Base-by-base conservation (phyloP, 768 basidiomycete species). In the Tremella mesenterica region DNA sequence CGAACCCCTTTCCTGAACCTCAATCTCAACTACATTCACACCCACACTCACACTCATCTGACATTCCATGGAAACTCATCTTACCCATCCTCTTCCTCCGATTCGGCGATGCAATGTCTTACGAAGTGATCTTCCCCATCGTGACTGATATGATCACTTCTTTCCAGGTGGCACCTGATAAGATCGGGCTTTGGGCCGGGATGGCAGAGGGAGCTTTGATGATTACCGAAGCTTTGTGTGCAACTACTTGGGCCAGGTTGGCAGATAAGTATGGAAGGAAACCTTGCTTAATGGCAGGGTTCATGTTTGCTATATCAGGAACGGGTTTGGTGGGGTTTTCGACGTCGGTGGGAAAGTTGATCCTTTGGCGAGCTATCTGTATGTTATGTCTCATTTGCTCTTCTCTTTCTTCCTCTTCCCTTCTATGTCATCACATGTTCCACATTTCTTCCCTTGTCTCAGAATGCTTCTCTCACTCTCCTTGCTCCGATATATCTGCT, bases 81-180 rank as follows among this genome's bases (percentile, higher is more conserved):
- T 6, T 55, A 4, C 65, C 65, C 4, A 21, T 64, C 8, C 34
- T 64, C 21, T 28, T 58, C 10, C 54, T 61, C 29, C 63, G 63
- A 1, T 31, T 63, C 27, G 50, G 56, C 4, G 65, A 67, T 44
- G 57, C 65, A 8, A 49, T 61, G 51, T 49, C 52, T 30, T 68
- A 57, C 44, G 41, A 44, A 16, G 43, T 53, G 44, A 59, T 65
- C 23, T 65, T 69, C 52, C 64, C 67, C 13, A 53, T 61, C 44
- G 57, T 69, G 27, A 58, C 59, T 13, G 64, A 63, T 16, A 61
- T 63, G 57, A 49, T 69, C 26, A 64, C 59, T 16, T 64, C 64
- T 4, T 57, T 69, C 48, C 30, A 50, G 16, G 62, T 63, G n/a
- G 47, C 64, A 8, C 31, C 48, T 5, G 53, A 61, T 28, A 39